phyloP scores from a whole-genome alignment of 306 rosid species.

The Argentina anserina region DNA sequence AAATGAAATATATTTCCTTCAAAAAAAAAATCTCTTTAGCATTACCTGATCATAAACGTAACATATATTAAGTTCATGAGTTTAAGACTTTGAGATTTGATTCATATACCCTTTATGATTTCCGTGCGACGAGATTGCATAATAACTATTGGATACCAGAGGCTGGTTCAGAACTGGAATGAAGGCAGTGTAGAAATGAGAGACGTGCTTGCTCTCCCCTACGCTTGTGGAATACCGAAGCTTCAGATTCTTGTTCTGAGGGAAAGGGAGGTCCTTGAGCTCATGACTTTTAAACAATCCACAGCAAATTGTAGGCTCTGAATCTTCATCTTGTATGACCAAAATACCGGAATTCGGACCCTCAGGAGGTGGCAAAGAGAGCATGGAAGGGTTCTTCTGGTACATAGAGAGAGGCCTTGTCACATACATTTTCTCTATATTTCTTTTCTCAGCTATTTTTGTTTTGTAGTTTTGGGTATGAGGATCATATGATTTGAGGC shows the following conservation, averaged over 20 bases:
- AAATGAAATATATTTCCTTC: too few species aligned
- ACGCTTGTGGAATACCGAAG: slow-evolving; percentile 28
- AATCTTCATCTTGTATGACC: slow-evolving; percentile 50
- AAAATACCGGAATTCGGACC: slow-evolving; percentile 63
- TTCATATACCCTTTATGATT: slow-evolving; percentile 48
- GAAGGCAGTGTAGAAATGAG: slow-evolving; percentile 39
- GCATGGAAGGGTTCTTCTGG: slow-evolving; percentile 28
- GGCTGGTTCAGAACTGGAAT: slow-evolving; percentile 74
- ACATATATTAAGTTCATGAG: background rate
- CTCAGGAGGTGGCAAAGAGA: slow-evolving; percentile 35
- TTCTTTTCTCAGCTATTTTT: background rate
- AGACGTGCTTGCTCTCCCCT: background rate
- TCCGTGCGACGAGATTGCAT: slow-evolving; percentile 35
- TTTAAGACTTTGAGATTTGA: too few species aligned
- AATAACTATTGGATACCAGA: slow-evolving; percentile 52
- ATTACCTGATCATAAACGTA: background rate
- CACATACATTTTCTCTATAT: slow-evolving; percentile 41
- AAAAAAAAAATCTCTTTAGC: too few species aligned
- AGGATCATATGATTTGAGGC: background rate
- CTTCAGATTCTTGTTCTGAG: slow-evolving; percentile 56
- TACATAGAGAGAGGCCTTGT: slow-evolving; percentile 55
- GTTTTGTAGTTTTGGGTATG: background rate
- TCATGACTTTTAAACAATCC: slow-evolving; percentile 38
- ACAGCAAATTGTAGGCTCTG: slow-evolving; percentile 27
- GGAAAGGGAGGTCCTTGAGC: slow-evolving; percentile 50